A percentile compares a stretch with the other conserved stretches of the same genome.
phyloP scores from a whole-genome alignment of 352 stramenopile genomes.

The Phytophthora foliorum region DNA sequence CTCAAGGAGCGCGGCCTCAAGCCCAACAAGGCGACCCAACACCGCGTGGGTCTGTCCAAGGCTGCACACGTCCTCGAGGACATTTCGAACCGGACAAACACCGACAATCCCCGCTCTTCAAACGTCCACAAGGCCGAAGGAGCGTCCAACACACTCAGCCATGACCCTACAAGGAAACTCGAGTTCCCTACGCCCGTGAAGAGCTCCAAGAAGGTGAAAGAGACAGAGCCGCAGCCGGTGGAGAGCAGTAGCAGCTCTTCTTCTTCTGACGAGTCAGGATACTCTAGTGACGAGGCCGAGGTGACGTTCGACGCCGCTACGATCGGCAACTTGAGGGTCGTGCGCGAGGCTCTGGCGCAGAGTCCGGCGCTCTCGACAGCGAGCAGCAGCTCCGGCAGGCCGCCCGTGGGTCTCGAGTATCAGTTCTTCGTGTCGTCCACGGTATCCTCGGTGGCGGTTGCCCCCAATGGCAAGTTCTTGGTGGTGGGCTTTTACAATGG shows the following conservation, averaged over 20 bases:
- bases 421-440: conserved; percentile 71
- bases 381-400: conserved; percentile 43
- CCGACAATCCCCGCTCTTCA: conserved; percentile 15
- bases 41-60: conserved; percentile 12
- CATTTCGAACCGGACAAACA: conserved; percentile 47
- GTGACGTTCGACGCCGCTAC: conserved; percentile 73
- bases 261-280: conserved; percentile 36
- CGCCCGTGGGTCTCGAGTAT: conserved; percentile 63
- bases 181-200: conserved; percentile 61
- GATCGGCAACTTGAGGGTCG: conserved; percentile 67
- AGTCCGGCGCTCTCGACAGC: conserved; percentile 52
- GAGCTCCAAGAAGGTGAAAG: conserved; percentile 8
- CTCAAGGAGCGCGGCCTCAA: conserved; percentile 28
- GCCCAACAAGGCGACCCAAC: conserved; percentile 18
- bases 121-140: conserved; percentile 3
- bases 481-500: conserved; percentile 88
- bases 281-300: conserved; percentile 70
- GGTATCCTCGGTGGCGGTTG: conserved; percentile 83
- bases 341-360: conserved; percentile 56
- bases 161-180: conserved; percentile 52
- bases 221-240: conserved; percentile 16
- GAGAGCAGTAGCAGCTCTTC: conserved; percentile 29
- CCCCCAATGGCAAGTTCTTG: conserved; percentile 75
- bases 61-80: conserved; percentile 41
- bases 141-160: conserved; percentile 2